phyloP scores from a whole-genome alignment of 1,284 basidiomycete genomes.

The Moniliophthora roreri region DNA sequence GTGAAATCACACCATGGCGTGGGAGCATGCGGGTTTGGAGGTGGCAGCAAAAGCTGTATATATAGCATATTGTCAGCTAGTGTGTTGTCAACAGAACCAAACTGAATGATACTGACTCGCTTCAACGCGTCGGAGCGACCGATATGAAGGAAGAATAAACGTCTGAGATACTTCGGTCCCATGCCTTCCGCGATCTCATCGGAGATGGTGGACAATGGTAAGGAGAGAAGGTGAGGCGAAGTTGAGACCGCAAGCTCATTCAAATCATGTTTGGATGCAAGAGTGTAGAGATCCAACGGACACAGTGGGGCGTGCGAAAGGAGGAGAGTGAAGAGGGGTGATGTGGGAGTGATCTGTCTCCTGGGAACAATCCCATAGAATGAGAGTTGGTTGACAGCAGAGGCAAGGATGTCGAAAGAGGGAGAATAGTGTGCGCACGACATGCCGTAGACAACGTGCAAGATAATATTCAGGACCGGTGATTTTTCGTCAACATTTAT shows the following conservation, averaged over 20 bases:
- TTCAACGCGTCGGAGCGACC: constrained; percentile 30
- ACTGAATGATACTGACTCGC: constrained; percentile 36
- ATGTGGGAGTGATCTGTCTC: constrained; percentile 36
- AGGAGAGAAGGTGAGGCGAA: constrained; percentile 60
- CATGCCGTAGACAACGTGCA: constrained; percentile 61
- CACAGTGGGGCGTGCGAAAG: constrained; percentile 54
- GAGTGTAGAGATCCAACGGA: constrained; percentile 58
- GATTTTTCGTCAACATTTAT: constrained; percentile 51
- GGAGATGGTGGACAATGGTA: constrained; percentile 52
- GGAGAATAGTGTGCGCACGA: constrained; percentile 64
- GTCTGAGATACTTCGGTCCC: constrained; percentile 48
- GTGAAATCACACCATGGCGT: constrained; percentile 55
- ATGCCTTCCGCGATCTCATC: constrained; percentile 61
- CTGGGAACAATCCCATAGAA: constrained; percentile 52
- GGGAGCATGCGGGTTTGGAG: constrained; percentile 62
- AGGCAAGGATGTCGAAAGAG: constrained; percentile 44
- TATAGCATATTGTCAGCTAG: constrained; percentile 44
- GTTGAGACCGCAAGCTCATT: constrained; percentile 59
- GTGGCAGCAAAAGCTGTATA: constrained; percentile 53
- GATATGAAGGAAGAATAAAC: constrained; percentile 39
- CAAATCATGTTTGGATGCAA: constrained; percentile 55
- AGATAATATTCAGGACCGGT: constrained; percentile 55
- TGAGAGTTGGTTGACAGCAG: constrained; percentile 46
- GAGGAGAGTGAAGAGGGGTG: constrained; percentile 45
- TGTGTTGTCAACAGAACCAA: constrained; percentile 53